phyloP scores from a whole-genome alignment of 2,329 filamentous ascomycete genomes.

The Nannizziopsis barbatae region DNA sequence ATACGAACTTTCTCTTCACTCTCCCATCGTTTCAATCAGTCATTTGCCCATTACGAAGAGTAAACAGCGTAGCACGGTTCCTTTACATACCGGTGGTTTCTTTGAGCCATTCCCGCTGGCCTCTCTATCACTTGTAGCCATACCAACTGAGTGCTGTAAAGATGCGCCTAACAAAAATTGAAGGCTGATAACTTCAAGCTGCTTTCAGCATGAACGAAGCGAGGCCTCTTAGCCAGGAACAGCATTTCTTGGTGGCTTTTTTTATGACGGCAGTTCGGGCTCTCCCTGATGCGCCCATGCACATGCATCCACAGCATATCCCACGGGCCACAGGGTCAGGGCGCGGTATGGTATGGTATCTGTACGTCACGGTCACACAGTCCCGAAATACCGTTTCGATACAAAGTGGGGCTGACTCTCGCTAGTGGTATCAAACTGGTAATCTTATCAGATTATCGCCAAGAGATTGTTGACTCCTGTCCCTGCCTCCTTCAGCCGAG shows the following conservation, averaged over 20 bases:
- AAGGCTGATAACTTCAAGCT: too few species aligned
- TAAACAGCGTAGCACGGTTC: background rate
- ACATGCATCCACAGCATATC: too few species aligned
- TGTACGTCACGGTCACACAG: background rate
- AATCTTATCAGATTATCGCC: constrained; percentile 11
- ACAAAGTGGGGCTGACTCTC: background rate
- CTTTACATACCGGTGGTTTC: constrained; percentile 2
- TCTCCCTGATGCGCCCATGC: too few species aligned
- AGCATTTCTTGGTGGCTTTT: too few species aligned
- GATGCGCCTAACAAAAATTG: too few species aligned
- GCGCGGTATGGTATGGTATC: background rate
- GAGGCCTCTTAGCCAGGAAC: too few species aligned
- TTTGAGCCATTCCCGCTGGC: background rate
- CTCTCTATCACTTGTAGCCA: background rate
- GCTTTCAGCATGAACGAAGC: too few species aligned
- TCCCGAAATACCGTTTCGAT: background rate
- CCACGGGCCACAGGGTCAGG: too few species aligned
- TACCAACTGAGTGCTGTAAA: background rate
- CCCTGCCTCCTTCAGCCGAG: background rate
- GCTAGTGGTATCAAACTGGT: background rate
- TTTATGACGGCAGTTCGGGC: too few species aligned
- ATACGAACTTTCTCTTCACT: constrained; percentile 5
- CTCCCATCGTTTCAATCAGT: background rate
- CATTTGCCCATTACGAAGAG: background rate
- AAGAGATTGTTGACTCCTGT: background rate